These are phyloP conservation scores for Tinospora cordifolia DNA, from an alignment of 164 flowering plant species.

Conservation along the genomic window DNA sequence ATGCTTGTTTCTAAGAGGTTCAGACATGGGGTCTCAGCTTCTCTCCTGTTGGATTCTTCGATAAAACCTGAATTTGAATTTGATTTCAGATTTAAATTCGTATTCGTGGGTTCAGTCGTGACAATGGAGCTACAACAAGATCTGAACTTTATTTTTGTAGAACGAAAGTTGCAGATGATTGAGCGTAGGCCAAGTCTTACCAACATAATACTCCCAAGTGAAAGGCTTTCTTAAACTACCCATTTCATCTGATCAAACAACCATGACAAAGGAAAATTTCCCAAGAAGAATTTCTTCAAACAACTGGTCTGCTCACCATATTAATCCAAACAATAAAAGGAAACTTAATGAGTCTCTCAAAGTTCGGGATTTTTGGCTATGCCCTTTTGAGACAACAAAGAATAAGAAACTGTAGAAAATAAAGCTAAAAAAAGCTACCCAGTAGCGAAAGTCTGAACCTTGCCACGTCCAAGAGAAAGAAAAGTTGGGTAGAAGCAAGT, in stretches of 20 bases:
- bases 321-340: background rate
- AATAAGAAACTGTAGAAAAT: too few relatives aligned
- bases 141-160: slow-evolving; percentile 11
- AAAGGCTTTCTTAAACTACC: slow-evolving; percentile 11
- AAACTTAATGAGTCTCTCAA: too few relatives aligned
- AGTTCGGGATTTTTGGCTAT: too few relatives aligned
- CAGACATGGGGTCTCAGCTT: background rate
- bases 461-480: too few relatives aligned
- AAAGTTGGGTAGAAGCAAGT: too few relatives aligned
- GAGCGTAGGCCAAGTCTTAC: slow-evolving; percentile 20
- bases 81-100: slow-evolving; percentile 4
- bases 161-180: slow-evolving; percentile 8
- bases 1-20: slow-evolving; percentile 12
- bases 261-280: background rate
- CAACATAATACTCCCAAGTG: slow-evolving; percentile 19
- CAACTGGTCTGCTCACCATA: slow-evolving; percentile 1
- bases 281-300: slow-evolving; percentile 16
- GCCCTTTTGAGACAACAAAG: too few relatives aligned
- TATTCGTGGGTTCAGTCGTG: background rate
- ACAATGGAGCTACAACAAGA: slow-evolving; percentile 11
- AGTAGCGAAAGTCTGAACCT: too few relatives aligned
- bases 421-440: too few relatives aligned
- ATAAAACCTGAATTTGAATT: background rate
- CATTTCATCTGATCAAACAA: slow-evolving; percentile 17
- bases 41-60: background rate